Base-by-base conservation (phyloP, 768 basidiomycete genomes). In the Pholiota conissans region DNA sequence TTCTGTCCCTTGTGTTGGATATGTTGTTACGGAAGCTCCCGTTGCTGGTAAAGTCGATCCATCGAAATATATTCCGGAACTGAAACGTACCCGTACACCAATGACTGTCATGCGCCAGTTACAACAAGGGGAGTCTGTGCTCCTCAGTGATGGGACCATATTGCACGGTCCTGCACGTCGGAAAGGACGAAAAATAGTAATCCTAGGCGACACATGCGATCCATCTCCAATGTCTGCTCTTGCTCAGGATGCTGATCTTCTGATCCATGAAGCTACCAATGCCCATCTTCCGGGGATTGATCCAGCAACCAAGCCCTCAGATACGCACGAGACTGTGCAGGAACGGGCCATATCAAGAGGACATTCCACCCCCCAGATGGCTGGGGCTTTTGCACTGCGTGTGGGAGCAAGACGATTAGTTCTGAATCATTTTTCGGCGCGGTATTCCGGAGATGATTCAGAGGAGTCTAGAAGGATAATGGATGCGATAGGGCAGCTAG, bases 301-400 rank as follows among this genome's bases (percentile, higher is more conserved):
- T 61, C 67, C 73, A 5, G 69, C 74, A 26, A 87, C 86, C 13
- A 90, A 89, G 67, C 71, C 73, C 2, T 71, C 67, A 2, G 90
- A 91, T 55, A 87, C 85, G 6, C 80, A 80, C 58, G 80, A 84
- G 63, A 79, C 65, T 13, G 82, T 93, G 6, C 82, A 90, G 65
- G 71, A 71, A 34, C 81, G 85, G 56, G 76, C 91, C 6, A 87
- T 78, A 68, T 86, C 84, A 2, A 81, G 91, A 67, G 95, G 94
- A 0, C 94, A 97, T 70, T 93, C 91, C 4, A 97, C 94, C 11
- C 93, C 94, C 1, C 90, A 92, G 65, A 90, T 94, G 86, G 95
- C 93, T 7, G 94, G 87, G 10, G 76, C 76, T 11, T 95, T 95
- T 67, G 94, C 90, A 4, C 84, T 79, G 67, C 73, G 71, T 8